Evolutionary conservation across 2,329 filamentous ascomycete genomes (phyloP), one percentile per base, ranked within the genome.

Genomic region (Alternaria brassicicola): DNA sequence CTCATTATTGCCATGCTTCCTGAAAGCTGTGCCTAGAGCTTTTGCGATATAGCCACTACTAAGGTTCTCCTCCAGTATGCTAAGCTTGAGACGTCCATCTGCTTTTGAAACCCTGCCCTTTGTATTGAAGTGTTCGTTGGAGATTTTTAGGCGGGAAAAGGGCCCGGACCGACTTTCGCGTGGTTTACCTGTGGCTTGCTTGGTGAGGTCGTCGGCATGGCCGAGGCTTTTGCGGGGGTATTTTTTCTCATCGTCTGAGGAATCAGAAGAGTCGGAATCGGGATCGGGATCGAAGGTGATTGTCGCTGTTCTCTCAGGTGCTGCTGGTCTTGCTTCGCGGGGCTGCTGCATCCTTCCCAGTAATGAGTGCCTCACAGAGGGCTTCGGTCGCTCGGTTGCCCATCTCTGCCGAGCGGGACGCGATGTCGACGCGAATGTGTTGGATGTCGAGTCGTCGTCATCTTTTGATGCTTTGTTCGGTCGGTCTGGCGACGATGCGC

Each of bases 1-100:
- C 23, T 75, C 74, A 10, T 74, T 72, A 1, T 76, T 77, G 0
- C 87, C 75, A 36, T 88, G 83, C 64, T 85, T 85, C 53, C 84
- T 81, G 42, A 90, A 81, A 3, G 86, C 86, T 2, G 85, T 83
- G 3, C 89, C 89, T 0, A 93, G 79, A 3, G 89, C 88, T 70
- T 92, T 92, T 41, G 89, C 89, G 25, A 93, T 80, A 65, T 91
- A 92, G 10, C 90, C 90, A 1, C 81, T 88, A 63, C 89, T 87
- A 55, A 84, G 84, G 1, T 85, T 88, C 70, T 93, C 89, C 52
- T 89, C 88, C 7, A 69, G 41, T 68, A 93, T 83, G 4, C 87
- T 89, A 61, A 93, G 90, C 61, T 86, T 87, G 47, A 93, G 76
- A 21, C 90, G 83, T 0, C 90, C 90, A 72, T 93, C 90, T 45